Percentiles rank a stretch among this genome's conserved stretches.
Evolutionary conservation across 2,329 filamentous ascomycete genomes (phyloP).

Genomic region (Magnaporthales sp.): DNA sequence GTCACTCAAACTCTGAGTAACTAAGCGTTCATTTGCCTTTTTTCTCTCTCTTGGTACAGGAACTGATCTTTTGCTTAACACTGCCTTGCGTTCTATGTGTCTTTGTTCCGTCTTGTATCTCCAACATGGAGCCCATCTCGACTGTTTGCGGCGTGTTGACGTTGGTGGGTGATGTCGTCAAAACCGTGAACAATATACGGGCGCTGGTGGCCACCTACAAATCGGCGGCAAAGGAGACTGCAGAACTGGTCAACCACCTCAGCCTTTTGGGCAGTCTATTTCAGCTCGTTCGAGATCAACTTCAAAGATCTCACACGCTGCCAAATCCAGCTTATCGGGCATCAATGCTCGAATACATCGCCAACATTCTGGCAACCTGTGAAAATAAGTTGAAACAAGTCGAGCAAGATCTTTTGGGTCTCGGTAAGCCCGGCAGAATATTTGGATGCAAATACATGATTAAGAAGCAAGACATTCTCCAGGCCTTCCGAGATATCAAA

Average conservation of each 20-base stretch:
- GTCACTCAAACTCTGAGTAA: not conserved
- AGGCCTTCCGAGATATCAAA: not conserved
- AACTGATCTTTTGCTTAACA: not conserved
- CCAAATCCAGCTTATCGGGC: not conserved
- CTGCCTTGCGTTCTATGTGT: not conserved
- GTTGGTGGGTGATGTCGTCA: not conserved
- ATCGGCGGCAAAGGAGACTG: not conserved
- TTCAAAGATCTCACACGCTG: not conserved
- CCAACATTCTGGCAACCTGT: not conserved
- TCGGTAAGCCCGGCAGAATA: not conserved
- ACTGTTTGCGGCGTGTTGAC: not conserved
- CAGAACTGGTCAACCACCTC: not conserved
- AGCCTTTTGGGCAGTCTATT: not conserved
- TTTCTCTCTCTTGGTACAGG: not conserved
- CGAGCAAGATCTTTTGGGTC: not conserved
- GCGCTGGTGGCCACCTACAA: not conserved
- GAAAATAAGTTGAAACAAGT: not conserved
- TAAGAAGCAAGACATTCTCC: not conserved
- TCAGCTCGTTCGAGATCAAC: not conserved
- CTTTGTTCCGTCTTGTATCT: not conserved
- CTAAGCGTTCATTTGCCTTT: not conserved
- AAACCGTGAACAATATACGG: not conserved
- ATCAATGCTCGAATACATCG: not conserved
- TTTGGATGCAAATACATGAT: not conserved
- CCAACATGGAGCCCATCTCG: constrained; percentile 2